phyloP scores from a whole-genome alignment of 805 yeast genomes.

The Candida anglica region DNA sequence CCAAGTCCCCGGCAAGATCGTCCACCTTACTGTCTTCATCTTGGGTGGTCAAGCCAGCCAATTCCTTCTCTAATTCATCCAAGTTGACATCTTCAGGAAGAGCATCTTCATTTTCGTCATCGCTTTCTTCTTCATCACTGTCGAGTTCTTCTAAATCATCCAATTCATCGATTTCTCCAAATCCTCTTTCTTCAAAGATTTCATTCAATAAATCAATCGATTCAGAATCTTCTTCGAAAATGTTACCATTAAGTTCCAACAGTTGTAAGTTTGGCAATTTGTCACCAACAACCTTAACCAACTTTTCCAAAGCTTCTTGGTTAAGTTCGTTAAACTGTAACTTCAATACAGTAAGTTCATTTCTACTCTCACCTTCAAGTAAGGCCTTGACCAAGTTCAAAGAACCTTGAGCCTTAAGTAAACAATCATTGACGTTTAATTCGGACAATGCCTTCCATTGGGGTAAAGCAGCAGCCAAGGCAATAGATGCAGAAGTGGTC shows the following conservation, averaged over 20 bases:
- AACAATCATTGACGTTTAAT: conserved; percentile 84
- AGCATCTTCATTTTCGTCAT: conserved; percentile 48
- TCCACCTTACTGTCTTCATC: conserved; percentile 47
- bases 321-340: conserved; percentile 89
- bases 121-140: conserved; percentile 66
- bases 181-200: conserved; percentile 66
- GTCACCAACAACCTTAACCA: conserved; percentile 49
- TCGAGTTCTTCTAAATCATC: conserved; percentile 90
- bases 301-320: conserved; percentile 53
- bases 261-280: conserved; percentile 57
- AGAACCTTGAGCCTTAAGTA: conserved; percentile 78
- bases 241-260: conserved; percentile 90
- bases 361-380: conserved; percentile 23
- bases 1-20: conserved; percentile 55
- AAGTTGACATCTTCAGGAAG: conserved; percentile 52
- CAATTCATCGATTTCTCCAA: conserved; percentile 84
- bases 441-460: conserved; percentile 70
- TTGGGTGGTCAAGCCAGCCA: conserved; percentile 44
- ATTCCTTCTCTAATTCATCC: conserved; percentile 48
- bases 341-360: conserved; percentile 54
- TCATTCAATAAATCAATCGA: conserved; percentile 56
- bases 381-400: conserved; percentile 49
- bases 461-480: conserved; percentile 40
- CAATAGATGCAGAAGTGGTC: conserved; percentile 65
- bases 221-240: conserved; percentile 84